Base-by-base conservation (phyloP, 257 asterid species). In the Solanum pimpinellifolium region DNA sequence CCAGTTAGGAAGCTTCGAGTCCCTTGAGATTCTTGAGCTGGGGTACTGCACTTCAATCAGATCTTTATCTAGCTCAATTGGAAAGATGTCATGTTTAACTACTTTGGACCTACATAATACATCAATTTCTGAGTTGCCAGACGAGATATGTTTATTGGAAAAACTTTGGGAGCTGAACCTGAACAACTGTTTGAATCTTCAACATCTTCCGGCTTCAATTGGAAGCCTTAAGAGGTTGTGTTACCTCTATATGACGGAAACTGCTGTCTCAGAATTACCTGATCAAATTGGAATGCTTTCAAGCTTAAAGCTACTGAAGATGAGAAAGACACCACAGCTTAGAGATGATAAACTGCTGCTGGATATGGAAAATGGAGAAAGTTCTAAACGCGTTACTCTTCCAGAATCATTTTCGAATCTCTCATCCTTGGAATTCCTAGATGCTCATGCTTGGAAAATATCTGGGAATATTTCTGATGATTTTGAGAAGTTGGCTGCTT, bases 371-470 rank as follows among this genome's bases (percentile, higher is more conserved):
- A 42, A 47, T 27, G 72, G 52, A 83, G 76, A 46, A 78, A 59
- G 77, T 31, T 68, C 80, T 27, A 84, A 46, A 66, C 29, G 62
- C 18, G 20, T 84, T 46, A 84, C 87, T 65, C 88, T 90, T 90
- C 92, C 92, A 31, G 59, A 73, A 76, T 90, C 92, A 74, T 88
- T 90, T 85, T 85, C 87, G 14, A 88, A 87, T 18, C 91, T 88
- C 56, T 86, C 89, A 52, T 69, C 41, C 77, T 77, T 90, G 52
- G 65, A 78, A 81, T 88, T 86, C 60, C 82, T 90, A 60, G 82
- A 90, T 84, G 91, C 90, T 80, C 83, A 87, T 11, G 92, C 87
- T 47, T 90, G 91, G 76, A 90, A 88, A 52, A 88, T 90, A 70
- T 59, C 86, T 18, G 91, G 89, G n/a, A 75, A 87, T 31, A 78